Percentiles rank a stretch among this genome's conserved stretches.
Evolutionary conservation across 495 filamentous ascomycete genomes (phyloP).

Genomic region (Amniculicola lignicola): DNA sequence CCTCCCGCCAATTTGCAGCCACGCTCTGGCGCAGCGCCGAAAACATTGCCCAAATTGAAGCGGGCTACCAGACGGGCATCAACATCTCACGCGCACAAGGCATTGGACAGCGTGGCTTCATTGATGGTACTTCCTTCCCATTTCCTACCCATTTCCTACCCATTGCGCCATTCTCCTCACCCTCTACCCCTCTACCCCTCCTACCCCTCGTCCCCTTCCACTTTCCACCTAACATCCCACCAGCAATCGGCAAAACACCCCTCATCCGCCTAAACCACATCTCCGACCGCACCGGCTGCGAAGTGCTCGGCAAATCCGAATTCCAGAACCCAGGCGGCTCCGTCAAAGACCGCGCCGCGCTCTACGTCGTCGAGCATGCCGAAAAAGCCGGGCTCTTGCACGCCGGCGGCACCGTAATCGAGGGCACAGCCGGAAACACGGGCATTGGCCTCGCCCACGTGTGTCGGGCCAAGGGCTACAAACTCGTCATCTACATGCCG

Average conservation of each 20-base stretch:
- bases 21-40: slow-evolving; percentile 52
- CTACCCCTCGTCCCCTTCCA: background rate
- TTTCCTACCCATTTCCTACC: background rate
- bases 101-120: slow-evolving; percentile 68
- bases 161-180: background rate
- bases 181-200: background rate
- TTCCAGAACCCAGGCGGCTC: slow-evolving; percentile 98
- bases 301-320: slow-evolving; percentile 93
- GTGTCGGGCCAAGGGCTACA: slow-evolving; percentile 88
- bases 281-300: slow-evolving; percentile 89
- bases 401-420: slow-evolving; percentile 89
- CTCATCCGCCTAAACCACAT: slow-evolving; percentile 84
- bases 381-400: slow-evolving; percentile 78
- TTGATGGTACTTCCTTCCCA: slow-evolving; percentile 64
- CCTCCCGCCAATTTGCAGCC: slow-evolving; percentile 55
- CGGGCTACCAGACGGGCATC: slow-evolving; percentile 21
- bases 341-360: slow-evolving; percentile 93
- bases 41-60: slow-evolving; percentile 18
- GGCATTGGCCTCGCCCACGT: slow-evolving; percentile 97
- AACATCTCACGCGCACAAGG: slow-evolving; percentile 73
- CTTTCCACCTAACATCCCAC: background rate
- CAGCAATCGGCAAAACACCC: slow-evolving; percentile 96
- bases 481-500: slow-evolving; percentile 98
- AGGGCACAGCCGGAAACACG: slow-evolving; percentile 96
- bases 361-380: slow-evolving; percentile 91